phyloP scores from a whole-genome alignment of 2,329 filamentous ascomycete genomes.

The Tolypocladium endophyticum region DNA sequence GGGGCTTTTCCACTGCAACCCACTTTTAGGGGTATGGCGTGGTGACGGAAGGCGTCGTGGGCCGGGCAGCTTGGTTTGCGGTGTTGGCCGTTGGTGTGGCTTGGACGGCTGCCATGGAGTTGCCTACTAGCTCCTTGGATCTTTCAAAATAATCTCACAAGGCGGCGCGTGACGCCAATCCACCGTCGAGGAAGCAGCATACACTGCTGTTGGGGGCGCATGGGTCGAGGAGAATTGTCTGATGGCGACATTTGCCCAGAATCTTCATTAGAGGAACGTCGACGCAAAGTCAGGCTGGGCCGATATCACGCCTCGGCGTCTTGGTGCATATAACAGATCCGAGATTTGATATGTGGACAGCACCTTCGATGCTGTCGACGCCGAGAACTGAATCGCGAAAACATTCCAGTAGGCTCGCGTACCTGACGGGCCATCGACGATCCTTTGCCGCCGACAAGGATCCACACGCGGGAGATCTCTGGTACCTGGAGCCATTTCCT shows the following conservation, averaged over 20 bases:
- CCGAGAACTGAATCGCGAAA: not conserved
- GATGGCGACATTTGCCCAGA: not conserved
- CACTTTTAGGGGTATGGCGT: not conserved
- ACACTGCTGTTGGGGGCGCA: no score
- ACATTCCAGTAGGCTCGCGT: not conserved
- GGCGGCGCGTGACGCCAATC: not conserved
- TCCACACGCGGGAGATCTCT: not conserved
- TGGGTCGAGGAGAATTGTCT: not conserved
- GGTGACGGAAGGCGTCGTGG: not conserved
- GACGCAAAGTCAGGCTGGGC: not conserved
- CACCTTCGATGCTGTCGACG: not conserved
- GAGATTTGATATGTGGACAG: not conserved
- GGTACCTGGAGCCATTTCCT: not conserved
- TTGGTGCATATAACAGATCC: not conserved
- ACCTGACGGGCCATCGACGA: not conserved
- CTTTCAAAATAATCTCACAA: not conserved
- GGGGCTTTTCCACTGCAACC: not conserved
- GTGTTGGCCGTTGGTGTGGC: not conserved
- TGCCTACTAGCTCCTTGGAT: not conserved
- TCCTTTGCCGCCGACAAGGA: not conserved
- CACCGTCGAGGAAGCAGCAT: no score
- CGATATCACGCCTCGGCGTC: no score
- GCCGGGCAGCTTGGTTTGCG: not conserved
- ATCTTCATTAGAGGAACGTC: not conserved
- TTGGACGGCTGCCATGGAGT: no score